These are phyloP conservation scores for Massarina eburnea DNA, from an alignment of 2,329 filamentous ascomycete species.

Conservation along the genomic window DNA sequence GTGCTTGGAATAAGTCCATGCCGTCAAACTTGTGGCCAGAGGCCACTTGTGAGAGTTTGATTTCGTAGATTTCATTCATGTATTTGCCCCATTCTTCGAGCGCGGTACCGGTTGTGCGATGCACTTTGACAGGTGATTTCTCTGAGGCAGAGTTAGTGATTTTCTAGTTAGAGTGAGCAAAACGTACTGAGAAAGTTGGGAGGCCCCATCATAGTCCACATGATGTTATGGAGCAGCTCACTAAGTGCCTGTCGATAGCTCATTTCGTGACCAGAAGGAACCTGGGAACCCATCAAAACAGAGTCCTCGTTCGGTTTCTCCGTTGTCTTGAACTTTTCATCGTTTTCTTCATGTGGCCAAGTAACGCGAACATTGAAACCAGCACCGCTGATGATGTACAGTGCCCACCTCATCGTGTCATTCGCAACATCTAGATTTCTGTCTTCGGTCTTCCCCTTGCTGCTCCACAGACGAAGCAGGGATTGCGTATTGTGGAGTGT, in stretches of 20 bases:
- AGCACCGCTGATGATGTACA: constrained; percentile 66
- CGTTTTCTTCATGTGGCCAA: constrained; percentile 61
- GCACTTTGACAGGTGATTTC: constrained; percentile 46
- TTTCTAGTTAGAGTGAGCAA: background rate
- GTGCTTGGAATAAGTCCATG: constrained; percentile 58
- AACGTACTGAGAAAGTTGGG: constrained; percentile 56
- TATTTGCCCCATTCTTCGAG: constrained; percentile 67
- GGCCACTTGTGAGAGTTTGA: constrained; percentile 56
- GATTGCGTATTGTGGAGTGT: constrained; percentile 61
- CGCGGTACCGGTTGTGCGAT: constrained; percentile 57
- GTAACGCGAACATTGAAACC: constrained; percentile 66
- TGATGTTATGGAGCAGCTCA: constrained; percentile 63
- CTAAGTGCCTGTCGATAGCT: constrained; percentile 67
- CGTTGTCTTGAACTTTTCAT: constrained; percentile 30
- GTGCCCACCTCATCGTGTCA: constrained; percentile 66
- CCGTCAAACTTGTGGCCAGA: constrained; percentile 42
- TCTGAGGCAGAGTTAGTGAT: constrained; percentile 14
- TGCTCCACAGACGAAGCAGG: constrained; percentile 35
- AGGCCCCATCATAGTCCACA: constrained; percentile 63
- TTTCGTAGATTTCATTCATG: constrained; percentile 67
- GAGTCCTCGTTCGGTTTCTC: constrained; percentile 21
- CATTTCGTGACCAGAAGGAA: constrained; percentile 51
- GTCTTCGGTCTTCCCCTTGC: constrained; percentile 23
- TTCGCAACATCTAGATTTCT: constrained; percentile 60
- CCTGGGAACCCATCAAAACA: constrained; percentile 36